Evolutionary conservation across 805 yeast species (phyloP).

Genomic region (Saccharomyces eubayanus): DNA sequence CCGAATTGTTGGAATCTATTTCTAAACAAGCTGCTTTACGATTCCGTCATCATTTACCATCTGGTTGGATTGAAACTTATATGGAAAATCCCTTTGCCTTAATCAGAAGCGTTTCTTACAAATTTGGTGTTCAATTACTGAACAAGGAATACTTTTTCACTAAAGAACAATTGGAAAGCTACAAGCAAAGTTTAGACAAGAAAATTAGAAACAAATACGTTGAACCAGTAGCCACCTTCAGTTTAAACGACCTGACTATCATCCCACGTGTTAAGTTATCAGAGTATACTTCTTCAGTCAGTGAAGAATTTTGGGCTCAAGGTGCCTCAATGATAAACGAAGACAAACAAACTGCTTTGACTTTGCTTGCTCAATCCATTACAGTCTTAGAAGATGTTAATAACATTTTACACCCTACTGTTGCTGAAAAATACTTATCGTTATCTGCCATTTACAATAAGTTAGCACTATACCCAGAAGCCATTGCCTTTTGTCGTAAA

Average conservation of each 20-base stretch:
- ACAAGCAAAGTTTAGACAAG: slow-evolving; percentile 27
- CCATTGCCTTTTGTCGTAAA: slow-evolving; percentile 57
- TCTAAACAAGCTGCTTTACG: slow-evolving; percentile 48
- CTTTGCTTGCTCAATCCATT: slow-evolving; percentile 60
- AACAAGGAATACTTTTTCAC: slow-evolving; percentile 36
- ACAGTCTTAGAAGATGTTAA: slow-evolving; percentile 73
- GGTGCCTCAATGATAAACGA: slow-evolving; percentile 37
- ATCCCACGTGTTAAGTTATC: slow-evolving; percentile 74
- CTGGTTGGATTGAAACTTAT: slow-evolving; percentile 37
- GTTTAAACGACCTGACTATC: slow-evolving; percentile 57
- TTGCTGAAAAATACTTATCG: slow-evolving; percentile 59
- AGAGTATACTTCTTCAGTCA: slow-evolving; percentile 52
- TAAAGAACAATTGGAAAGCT: slow-evolving; percentile 31
- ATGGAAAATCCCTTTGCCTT: slow-evolving; percentile 36
- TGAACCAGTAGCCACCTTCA: slow-evolving; percentile 37
- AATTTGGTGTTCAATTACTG: slow-evolving; percentile 83
- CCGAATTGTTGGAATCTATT: slow-evolving; percentile 38
- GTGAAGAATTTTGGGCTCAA: slow-evolving; percentile 68
- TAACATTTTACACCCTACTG: slow-evolving; percentile 71
- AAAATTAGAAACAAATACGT: slow-evolving; percentile 30
- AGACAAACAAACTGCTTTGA: slow-evolving; percentile 50
- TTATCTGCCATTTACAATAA: slow-evolving; percentile 63
- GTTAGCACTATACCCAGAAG: slow-evolving; percentile 45
- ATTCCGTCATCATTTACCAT: slow-evolving; percentile 52
- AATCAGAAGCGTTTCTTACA: slow-evolving; percentile 62